Conservation (phyloP, 78 protist genomes). For the Dictyostelium purpureum region DNA sequence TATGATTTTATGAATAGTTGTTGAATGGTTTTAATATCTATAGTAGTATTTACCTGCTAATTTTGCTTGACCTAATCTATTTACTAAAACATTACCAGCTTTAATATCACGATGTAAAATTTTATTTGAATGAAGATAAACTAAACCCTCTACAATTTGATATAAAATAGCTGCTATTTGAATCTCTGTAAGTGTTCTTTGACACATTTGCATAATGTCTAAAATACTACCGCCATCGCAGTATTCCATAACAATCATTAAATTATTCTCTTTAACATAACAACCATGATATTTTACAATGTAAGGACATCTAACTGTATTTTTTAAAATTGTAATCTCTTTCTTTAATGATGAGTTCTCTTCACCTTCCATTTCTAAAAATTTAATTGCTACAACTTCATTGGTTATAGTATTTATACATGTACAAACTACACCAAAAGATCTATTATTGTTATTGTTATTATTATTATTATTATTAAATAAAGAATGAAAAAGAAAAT, state of each 20-base stretch:
- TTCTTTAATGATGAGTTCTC: constrained; percentile 67
- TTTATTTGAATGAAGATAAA: constrained; percentile 82
- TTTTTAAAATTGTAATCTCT: constrained; percentile 79
- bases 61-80: constrained; percentile 67
- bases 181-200: constrained; percentile 39
- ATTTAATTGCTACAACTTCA: constrained; percentile 75
- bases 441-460: too few relatives aligned
- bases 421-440: constrained; percentile 82
- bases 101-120: constrained; percentile 86
- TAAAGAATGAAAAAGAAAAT: too few relatives aligned
- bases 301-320: constrained; percentile 65
- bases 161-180: constrained; percentile 62
- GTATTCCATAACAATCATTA: constrained; percentile 85
- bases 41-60: too few relatives aligned
- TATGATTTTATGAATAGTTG: neutral
- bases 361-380: constrained; percentile 78
- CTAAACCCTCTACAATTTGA: constrained; percentile 79
- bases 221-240: constrained; percentile 82
- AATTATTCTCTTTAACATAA: constrained; percentile 74
- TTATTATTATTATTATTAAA: too few relatives aligned
- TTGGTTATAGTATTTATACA: constrained; percentile 72
- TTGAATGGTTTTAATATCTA: neutral
- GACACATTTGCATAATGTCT: constrained; percentile 80
- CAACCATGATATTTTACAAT: constrained; percentile 84
- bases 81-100: constrained; percentile 85